phyloP scores from a whole-genome alignment of 2,329 filamentous ascomycete species.

The Tolypocladium ovalisporum region DNA sequence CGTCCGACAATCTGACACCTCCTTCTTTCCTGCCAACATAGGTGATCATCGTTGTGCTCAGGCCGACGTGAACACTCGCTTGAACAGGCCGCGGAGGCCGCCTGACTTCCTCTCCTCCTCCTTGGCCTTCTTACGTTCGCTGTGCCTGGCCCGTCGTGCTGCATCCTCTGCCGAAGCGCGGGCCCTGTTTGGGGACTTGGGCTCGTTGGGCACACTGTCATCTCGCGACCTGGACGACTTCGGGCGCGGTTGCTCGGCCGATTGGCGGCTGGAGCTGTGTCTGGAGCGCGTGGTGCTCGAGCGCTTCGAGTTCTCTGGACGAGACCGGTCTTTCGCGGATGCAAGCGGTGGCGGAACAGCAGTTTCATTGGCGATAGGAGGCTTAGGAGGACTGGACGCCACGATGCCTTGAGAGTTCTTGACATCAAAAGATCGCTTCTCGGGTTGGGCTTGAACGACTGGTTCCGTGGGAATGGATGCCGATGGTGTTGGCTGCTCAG shows the following conservation, averaged over 20 bases:
- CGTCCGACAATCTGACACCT: not conserved
- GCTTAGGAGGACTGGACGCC: slow-evolving; percentile 10
- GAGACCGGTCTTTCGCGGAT: slow-evolving; percentile 10
- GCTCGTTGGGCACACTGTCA: slow-evolving; percentile 10
- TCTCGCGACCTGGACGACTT: slow-evolving; percentile 14
- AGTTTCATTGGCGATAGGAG: slow-evolving; percentile 12
- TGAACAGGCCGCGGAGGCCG: slow-evolving; percentile 24
- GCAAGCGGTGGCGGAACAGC: slow-evolving; percentile 2
- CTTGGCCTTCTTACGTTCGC: slow-evolving; percentile 19
- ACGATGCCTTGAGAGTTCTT: slow-evolving; percentile 25
- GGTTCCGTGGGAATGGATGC: slow-evolving; percentile 13
- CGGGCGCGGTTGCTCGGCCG: slow-evolving; percentile 14
- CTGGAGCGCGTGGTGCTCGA: slow-evolving; percentile 14
- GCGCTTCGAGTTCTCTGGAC: slow-evolving; percentile 19
- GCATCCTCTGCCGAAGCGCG: slow-evolving; percentile 16
- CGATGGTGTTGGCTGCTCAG: slow-evolving; percentile 18
- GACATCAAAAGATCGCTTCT: slow-evolving; percentile 31
- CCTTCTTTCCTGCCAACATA: not conserved
- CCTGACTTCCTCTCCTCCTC: slow-evolving; percentile 17
- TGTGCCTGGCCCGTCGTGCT: slow-evolving; percentile 22
- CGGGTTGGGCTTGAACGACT: slow-evolving; percentile 7
- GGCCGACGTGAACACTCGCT: slow-evolving; percentile 22
- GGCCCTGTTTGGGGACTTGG: slow-evolving; percentile 12
- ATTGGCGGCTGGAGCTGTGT: slow-evolving; percentile 13
- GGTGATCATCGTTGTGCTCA: not conserved